phyloP scores from a whole-genome alignment of 768 basidiomycete species.

The Ramaria sp. region DNA sequence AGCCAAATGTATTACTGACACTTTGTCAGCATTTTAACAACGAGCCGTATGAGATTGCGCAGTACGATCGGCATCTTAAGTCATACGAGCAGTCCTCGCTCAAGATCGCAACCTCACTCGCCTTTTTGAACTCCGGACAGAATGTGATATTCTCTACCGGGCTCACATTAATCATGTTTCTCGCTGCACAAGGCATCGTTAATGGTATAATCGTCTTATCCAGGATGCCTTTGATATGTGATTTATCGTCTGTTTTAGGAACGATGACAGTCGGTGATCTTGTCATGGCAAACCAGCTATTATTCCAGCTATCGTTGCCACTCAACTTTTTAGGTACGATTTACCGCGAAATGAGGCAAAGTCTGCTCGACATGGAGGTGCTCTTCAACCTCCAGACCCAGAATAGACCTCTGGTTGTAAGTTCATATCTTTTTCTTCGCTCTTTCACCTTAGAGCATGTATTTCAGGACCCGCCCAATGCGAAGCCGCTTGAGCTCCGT shows the following conservation, averaged over 20 bases:
- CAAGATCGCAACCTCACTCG: conserved; percentile 90
- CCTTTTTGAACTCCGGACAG: conserved; percentile 92
- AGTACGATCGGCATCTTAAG: conserved; percentile 83
- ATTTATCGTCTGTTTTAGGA: conserved; percentile 32
- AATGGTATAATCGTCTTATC: conserved; percentile 46
- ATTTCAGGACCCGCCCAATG: conserved; percentile 52
- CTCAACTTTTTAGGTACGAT: conserved; percentile 96
- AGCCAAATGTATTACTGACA: background rate
- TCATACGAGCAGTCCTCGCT: conserved; percentile 86
- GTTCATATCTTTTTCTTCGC: conserved; percentile 9
- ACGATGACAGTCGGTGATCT: conserved; percentile 98
- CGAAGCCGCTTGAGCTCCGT: conserved; percentile 53
- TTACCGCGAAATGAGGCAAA: conserved; percentile 94
- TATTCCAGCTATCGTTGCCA: conserved; percentile 93
- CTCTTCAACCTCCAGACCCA: conserved; percentile 83
- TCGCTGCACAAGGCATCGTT: conserved; percentile 90
- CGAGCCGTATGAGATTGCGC: conserved; percentile 79
- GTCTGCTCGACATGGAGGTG: conserved; percentile 93
- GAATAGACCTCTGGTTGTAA: conserved; percentile 57
- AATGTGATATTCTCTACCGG: conserved; percentile 94
- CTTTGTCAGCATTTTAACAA: conserved; percentile 86
- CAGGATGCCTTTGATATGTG: background rate
- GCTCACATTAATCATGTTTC: conserved; percentile 88
- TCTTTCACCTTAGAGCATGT: background rate
- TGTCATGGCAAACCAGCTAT: conserved; percentile 98